These are phyloP conservation scores for Xylaria sp. DNA, from an alignment of 2,329 filamentous ascomycete genomes.

Conservation along the genomic window DNA sequence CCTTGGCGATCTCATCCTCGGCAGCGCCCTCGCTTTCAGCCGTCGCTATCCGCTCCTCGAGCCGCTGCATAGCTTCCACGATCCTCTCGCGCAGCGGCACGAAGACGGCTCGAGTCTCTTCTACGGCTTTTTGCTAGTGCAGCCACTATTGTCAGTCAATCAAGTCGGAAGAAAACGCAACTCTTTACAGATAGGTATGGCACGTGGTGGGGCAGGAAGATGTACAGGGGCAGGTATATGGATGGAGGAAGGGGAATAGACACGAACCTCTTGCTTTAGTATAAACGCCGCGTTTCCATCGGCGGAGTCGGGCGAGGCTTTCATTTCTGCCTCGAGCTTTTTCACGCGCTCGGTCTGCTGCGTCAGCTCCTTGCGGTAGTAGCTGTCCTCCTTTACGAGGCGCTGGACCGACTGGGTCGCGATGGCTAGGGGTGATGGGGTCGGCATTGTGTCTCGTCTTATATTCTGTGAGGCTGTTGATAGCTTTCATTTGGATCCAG, in stretches of 20 bases:
- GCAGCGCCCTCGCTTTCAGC: conserved; percentile 54
- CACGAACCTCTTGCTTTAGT: conserved; percentile 84
- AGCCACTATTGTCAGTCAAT: conserved; percentile 1
- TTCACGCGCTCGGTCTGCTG: conserved; percentile 75
- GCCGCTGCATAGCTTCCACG: conserved; percentile 69
- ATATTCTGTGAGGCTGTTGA: background rate
- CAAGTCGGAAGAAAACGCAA: too few species aligned
- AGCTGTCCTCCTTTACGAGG: conserved; percentile 88
- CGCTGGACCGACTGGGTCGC: conserved; percentile 80
- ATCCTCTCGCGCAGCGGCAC: conserved; percentile 75
- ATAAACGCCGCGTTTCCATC: conserved; percentile 79
- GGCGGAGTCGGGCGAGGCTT: conserved; percentile 36
- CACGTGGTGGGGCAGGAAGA: background rate
- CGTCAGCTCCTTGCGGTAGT: conserved; percentile 84
- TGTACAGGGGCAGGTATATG: too few species aligned
- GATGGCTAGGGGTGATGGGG: conserved; percentile 78
- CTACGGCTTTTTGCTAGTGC: conserved; percentile 74
- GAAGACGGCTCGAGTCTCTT: conserved; percentile 87
- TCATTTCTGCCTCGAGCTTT: conserved; percentile 67
- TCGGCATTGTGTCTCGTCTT: conserved; percentile 64
- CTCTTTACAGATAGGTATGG: too few species aligned
- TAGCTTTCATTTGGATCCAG: too few species aligned
- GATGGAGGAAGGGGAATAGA: background rate
- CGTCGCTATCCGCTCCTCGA: conserved; percentile 79
- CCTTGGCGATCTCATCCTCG: conserved; percentile 59